A percentile compares a stretch with the other conserved stretches of the same genome.
These are phyloP conservation scores for Spergularia bocconei DNA, from an alignment of 148 eudicot genomes.

Conservation along the genomic window DNA sequence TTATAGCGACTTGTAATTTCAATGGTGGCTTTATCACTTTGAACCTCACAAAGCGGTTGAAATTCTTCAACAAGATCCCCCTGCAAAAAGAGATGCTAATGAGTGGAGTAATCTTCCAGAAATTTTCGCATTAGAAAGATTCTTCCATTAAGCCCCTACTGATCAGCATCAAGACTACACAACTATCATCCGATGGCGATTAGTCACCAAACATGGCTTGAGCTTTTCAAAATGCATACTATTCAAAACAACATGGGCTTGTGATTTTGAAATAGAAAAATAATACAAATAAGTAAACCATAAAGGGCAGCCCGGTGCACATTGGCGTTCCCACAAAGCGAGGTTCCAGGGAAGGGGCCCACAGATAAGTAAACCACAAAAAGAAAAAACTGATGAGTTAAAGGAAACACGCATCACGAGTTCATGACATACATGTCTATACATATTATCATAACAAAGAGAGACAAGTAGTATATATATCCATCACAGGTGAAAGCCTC, in stretches of 20 bases:
- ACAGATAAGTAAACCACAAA: too few relatives aligned
- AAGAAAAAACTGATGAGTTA: background rate
- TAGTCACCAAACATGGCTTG: too few relatives aligned
- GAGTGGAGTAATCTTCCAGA: background rate
- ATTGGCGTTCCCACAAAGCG: too few relatives aligned
- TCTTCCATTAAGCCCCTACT: background rate
- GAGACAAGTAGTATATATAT: too few relatives aligned
- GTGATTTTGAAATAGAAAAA: too few relatives aligned
- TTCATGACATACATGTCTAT: background rate
- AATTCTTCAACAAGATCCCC: conserved; percentile 89
- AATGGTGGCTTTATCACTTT: conserved; percentile 98
- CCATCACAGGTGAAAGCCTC: too few relatives aligned
- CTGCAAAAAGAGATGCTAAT: conserved; percentile 35
- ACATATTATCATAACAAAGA: background rate
- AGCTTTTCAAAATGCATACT: too few relatives aligned
- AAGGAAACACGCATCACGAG: background rate
- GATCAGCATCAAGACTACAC: background rate
- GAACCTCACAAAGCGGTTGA: conserved; percentile 97
- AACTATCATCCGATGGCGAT: too few relatives aligned
- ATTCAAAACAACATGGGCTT: too few relatives aligned
- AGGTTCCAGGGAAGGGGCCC: too few relatives aligned
- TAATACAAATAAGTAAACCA: too few relatives aligned
- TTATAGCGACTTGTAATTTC: conserved; percentile 96
- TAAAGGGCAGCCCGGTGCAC: too few relatives aligned
- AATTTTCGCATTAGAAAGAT: background rate